Percentiles rank a stretch among this genome's conserved stretches.
These are phyloP conservation scores for Hypoxylon sp. DNA, from an alignment of 2,329 filamentous ascomycete genomes.

Conservation along the genomic window DNA sequence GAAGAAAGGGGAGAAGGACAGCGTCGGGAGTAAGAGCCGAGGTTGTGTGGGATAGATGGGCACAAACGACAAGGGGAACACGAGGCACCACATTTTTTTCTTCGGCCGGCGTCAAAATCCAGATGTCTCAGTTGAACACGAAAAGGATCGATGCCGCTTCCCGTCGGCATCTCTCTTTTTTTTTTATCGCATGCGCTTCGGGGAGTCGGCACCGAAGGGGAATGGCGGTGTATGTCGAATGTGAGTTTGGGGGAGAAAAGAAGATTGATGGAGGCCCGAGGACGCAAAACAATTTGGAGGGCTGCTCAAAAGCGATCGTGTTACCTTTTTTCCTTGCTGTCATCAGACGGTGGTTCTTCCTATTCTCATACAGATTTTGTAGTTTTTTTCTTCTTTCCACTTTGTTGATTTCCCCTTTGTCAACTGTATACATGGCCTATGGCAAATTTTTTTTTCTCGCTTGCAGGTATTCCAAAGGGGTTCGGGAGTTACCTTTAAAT, in stretches of 20 bases:
- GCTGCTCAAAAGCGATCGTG: not conserved
- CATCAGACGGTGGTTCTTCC: not conserved
- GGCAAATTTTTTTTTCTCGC: conserved; percentile 1
- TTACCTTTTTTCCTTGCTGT: conserved; percentile 7
- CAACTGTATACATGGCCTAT: conserved; percentile 9
- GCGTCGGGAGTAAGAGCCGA: not conserved
- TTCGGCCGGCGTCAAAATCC: conserved; percentile 11
- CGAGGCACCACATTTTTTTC: conserved; percentile 11
- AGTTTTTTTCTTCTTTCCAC: not conserved
- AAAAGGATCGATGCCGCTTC: conserved; percentile 13
- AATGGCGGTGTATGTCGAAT: conserved; percentile 2
- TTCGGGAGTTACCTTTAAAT: conserved; percentile 4
- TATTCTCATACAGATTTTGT: conserved; percentile 2
- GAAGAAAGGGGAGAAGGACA: conserved; percentile 9
- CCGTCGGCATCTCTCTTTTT: conserved; percentile 10
- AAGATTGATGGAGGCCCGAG: not conserved
- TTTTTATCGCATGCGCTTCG: not conserved
- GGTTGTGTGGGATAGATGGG: conserved; percentile 5
- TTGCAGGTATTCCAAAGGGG: not conserved
- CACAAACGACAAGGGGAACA: not conserved
- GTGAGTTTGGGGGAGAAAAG: not conserved
- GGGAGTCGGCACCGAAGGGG: conserved; percentile 6
- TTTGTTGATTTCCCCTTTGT: conserved; percentile 3
- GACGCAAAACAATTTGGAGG: not conserved
- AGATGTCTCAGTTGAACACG: conserved; percentile 13